Evolutionary conservation across 768 basidiomycete genomes (phyloP).

Genomic region (Suillus subaureus): DNA sequence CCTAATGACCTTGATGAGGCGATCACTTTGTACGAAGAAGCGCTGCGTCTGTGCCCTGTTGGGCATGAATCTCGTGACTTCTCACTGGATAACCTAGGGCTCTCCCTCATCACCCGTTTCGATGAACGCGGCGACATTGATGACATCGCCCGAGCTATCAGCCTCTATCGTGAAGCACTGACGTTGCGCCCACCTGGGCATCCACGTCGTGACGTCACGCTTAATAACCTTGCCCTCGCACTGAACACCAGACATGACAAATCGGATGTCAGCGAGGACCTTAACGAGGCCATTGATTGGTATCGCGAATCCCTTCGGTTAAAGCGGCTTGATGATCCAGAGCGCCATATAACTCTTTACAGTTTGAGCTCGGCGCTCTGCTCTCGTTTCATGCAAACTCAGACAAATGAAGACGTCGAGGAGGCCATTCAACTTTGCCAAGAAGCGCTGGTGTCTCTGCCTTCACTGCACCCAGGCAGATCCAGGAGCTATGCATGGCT

Average conservation of each 20-base stretch:
- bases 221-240: conserved; percentile 19
- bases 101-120: conserved; percentile 22
- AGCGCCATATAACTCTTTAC: conserved; percentile 4
- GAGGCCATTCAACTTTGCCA: no score
- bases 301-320: conserved; percentile 16
- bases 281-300: conserved; percentile 18
- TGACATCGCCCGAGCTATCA: conserved; percentile 19
- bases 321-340: conserved; percentile 12
- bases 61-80: background rate
- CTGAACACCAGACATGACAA: conserved; percentile 15
- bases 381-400: no score
- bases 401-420: no score
- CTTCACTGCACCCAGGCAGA: no score
- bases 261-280: conserved; percentile 14
- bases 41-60: background rate
- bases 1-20: background rate
- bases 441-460: no score
- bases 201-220: background rate
- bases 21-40: background rate
- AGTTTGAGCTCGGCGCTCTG: conserved; percentile 18
- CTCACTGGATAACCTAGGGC: conserved; percentile 19
- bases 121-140: conserved; percentile 7
- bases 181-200: conserved; percentile 10
- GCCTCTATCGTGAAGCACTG: conserved; percentile 10
- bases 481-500: no score